A percentile compares a stretch with the other conserved stretches of the same genome.
Evolutionary conservation across 305 asterid species (phyloP).

Genomic region (Solanum hybrid): DNA sequence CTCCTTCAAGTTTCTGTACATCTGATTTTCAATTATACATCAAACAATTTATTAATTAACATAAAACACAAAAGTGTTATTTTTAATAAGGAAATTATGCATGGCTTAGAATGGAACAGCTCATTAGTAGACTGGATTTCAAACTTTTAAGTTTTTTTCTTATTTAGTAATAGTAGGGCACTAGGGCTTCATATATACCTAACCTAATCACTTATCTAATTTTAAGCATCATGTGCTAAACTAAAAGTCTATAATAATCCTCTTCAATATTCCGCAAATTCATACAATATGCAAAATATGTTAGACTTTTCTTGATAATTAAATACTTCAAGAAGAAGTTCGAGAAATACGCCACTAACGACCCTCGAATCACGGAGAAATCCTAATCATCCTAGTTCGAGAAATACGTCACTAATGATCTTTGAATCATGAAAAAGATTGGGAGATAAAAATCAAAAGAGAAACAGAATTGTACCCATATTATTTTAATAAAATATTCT

Average conservation of each 20-base stretch:
- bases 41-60: background rate
- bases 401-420: background rate
- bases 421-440: no score
- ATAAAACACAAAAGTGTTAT: no score
- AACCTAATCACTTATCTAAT: background rate
- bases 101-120: background rate
- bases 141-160: background rate
- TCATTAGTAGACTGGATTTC: background rate
- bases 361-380: no score
- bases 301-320: background rate
- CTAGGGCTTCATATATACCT: background rate
- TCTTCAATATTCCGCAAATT: background rate
- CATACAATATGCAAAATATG: background rate
- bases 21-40: conserved; percentile 19
- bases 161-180: background rate
- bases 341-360: background rate
- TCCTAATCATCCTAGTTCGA: no score
- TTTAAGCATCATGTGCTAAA: background rate
- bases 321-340: no score
- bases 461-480: background rate
- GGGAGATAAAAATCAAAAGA: background rate
- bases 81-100: background rate
- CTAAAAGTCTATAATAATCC: background rate
- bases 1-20: conserved; percentile 52
- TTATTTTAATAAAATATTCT: no score